Percentiles rank a stretch among this genome's conserved stretches.
These are phyloP conservation scores for Tricholoma sp. DNA, from an alignment of 768 basidiomycete species.

Conservation along the genomic window DNA sequence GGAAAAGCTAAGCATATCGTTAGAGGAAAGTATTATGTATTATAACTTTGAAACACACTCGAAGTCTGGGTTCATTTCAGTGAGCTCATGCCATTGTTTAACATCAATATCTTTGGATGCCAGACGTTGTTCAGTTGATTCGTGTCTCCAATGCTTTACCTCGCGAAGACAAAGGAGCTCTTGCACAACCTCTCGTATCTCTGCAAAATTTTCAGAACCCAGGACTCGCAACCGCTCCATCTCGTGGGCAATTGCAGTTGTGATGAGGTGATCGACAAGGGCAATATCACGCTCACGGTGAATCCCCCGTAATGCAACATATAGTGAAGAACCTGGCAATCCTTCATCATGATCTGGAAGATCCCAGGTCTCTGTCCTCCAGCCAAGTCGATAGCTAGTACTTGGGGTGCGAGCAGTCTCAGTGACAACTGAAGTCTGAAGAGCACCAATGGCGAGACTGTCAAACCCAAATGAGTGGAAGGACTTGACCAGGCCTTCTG, in stretches of 20 bases:
- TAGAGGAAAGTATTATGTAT: not conserved
- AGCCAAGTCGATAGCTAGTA: slow-evolving; percentile 77
- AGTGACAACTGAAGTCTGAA: slow-evolving; percentile 39
- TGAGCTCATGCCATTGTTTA: slow-evolving; percentile 37
- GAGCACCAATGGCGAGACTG: slow-evolving; percentile 70
- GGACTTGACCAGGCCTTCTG: slow-evolving; percentile 68
- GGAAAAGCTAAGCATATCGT: slow-evolving; percentile 43
- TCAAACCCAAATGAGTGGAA: slow-evolving; percentile 91
- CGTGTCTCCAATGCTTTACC: slow-evolving; percentile 56
- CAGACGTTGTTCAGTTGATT: slow-evolving; percentile 28
- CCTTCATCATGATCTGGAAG: slow-evolving; percentile 58
- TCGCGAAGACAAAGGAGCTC: slow-evolving; percentile 82
- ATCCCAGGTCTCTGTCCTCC: slow-evolving; percentile 96
- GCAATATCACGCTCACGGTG: slow-evolving; percentile 66
- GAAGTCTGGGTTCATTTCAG: slow-evolving; percentile 48
- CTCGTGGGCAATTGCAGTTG: slow-evolving; percentile 50
- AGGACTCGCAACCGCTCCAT: slow-evolving; percentile 58
- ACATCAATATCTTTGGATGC: slow-evolving; percentile 27
- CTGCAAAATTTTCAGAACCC: slow-evolving; percentile 74
- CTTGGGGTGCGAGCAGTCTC: slow-evolving; percentile 30
- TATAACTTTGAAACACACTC: slow-evolving; percentile 47
- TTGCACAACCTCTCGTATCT: slow-evolving; percentile 62
- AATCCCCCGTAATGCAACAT: slow-evolving; percentile 74
- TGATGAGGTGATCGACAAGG: slow-evolving; percentile 44
- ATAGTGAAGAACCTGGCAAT: slow-evolving; percentile 57